Conservation (phyloP, 331 rosid genomes). For the Erythrophleum ivorense region DNA sequence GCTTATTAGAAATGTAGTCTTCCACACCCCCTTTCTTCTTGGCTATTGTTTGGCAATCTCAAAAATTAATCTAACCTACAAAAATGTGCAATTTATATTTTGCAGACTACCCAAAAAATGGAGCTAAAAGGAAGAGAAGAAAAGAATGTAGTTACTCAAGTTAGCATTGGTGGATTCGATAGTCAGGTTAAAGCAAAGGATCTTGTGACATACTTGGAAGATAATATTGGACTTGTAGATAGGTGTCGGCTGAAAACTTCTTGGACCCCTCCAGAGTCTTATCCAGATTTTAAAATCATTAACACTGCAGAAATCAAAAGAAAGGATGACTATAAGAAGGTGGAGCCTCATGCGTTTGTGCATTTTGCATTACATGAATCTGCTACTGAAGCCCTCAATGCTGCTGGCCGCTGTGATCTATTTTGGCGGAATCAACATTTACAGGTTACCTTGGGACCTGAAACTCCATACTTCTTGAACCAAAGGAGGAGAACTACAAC, state of each 20-base stretch:
- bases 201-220: constrained; percentile 62
- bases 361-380: constrained; percentile 68
- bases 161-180: constrained; percentile 87
- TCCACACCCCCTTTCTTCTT: not conserved
- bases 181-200: constrained; percentile 63
- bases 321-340: constrained; percentile 55
- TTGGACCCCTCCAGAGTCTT: constrained; percentile 82
- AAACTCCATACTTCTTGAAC: constrained; percentile 58
- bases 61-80: constrained; percentile 17
- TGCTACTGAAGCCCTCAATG: constrained; percentile 52
- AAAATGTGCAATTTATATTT: constrained; percentile 29
- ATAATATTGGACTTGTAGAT: constrained; percentile 65
- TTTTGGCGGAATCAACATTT: constrained; percentile 48
- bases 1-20: constrained; percentile 1
- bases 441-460: constrained; percentile 65
- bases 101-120: constrained; percentile 52
- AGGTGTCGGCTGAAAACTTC: constrained; percentile 92
- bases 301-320: constrained; percentile 35
- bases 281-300: constrained; percentile 61
- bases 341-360: constrained; percentile 91
- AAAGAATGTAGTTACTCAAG: constrained; percentile 65
- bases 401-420: constrained; percentile 59
- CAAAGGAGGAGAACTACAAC: constrained; percentile 67
- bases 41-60: constrained; percentile 26
- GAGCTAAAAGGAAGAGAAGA: constrained; percentile 50